Percentiles rank a stretch among this genome's conserved stretches.
These are phyloP conservation scores for Nymphaea colorata DNA, from an alignment of 164 flowering plant genomes.

Conservation along the genomic window DNA sequence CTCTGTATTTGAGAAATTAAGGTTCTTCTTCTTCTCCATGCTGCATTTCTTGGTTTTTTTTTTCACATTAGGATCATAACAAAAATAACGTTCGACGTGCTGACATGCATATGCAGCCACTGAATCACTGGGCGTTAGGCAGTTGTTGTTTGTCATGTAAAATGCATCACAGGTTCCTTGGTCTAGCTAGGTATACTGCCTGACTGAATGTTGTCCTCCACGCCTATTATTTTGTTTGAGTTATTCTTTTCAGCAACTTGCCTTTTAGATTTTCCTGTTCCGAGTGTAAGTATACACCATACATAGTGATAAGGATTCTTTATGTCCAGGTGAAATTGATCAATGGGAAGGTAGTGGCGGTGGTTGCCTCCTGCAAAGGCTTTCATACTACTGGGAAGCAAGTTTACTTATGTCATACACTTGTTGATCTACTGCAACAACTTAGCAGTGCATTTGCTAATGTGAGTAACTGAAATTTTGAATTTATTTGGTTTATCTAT, in stretches of 20 bases:
- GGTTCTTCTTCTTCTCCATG: no score
- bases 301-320: background rate
- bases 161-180: no score
- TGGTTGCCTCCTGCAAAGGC: slow-evolving; percentile 69
- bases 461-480: slow-evolving; percentile 32
- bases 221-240: no score
- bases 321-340: slow-evolving; percentile 69
- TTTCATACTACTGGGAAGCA: slow-evolving; percentile 75
- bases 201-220: background rate
- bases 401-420: slow-evolving; percentile 41
- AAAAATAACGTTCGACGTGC: no score
- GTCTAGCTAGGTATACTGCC: background rate
- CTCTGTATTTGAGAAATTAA: no score
- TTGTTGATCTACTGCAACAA: slow-evolving; percentile 84
- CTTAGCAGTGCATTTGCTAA: slow-evolving; percentile 82
- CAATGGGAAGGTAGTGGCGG: slow-evolving; percentile 72
- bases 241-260: no score
- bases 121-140: no score
- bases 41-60: no score
- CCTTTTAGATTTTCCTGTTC: background rate
- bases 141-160: no score
- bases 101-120: no score
- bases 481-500: background rate
- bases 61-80: no score
- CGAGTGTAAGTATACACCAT: background rate